Evolutionary conservation across 2,329 filamentous ascomycete species (phyloP).

Genomic region (Arthrobotrys sinensis): DNA sequence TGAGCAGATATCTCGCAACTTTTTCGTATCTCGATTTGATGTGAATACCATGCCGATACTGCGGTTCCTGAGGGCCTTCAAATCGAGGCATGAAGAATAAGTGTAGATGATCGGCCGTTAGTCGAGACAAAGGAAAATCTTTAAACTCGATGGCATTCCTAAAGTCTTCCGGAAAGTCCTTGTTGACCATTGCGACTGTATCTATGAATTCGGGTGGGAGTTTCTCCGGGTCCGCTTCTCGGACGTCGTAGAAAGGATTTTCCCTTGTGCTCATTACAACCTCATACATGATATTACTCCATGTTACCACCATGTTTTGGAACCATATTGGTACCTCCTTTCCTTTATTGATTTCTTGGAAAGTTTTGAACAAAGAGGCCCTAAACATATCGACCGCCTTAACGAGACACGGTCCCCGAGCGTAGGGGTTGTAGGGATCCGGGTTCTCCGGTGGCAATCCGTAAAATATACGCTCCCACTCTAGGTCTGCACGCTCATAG

Average conservation of each 20-base stretch:
- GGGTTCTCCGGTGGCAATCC: neutral
- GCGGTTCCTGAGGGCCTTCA: conserved; percentile 14
- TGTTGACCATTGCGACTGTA: conserved; percentile 34
- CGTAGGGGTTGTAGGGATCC: neutral
- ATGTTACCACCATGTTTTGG: conserved; percentile 19
- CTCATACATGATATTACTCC: conserved; percentile 31
- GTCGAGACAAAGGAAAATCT: neutral
- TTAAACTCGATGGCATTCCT: neutral
- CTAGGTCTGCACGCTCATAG: neutral
- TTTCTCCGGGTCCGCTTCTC: neutral
- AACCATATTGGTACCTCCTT: conserved; percentile 16
- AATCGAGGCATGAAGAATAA: conserved; percentile 32
- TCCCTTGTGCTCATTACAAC: conserved; percentile 5
- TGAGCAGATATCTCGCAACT: conserved; percentile 39
- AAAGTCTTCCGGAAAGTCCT: conserved; percentile 36
- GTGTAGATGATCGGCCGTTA: conserved; percentile 41
- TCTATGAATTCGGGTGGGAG: conserved; percentile 8
- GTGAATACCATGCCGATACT: neutral
- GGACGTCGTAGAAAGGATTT: neutral
- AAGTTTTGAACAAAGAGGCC: neutral
- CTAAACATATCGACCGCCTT: neutral
- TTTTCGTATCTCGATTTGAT: conserved; percentile 31
- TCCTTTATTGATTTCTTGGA: conserved; percentile 1
- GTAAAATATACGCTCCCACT: conserved; percentile 38
- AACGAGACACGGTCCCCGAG: neutral